Evolutionary conservation across 1,284 basidiomycete species (phyloP).

Genomic region (Hemileia vastatrix): DNA sequence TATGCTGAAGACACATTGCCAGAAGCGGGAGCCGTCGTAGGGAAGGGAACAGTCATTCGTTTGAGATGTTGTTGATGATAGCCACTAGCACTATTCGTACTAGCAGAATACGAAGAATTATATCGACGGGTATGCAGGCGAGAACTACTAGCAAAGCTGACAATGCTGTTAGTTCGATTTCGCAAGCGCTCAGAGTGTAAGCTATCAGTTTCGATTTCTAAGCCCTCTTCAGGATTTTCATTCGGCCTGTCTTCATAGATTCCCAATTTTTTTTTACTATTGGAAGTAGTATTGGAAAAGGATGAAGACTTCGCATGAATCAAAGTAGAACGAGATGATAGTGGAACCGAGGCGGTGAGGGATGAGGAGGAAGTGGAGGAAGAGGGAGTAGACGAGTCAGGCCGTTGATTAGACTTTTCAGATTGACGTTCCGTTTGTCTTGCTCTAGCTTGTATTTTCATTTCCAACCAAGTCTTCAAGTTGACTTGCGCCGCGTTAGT

Average conservation of each 20-base stretch:
- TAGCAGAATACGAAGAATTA: not conserved
- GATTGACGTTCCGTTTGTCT: not conserved
- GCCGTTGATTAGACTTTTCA: not conserved
- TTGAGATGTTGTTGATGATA: constrained; percentile 13
- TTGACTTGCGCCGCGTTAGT: constrained; percentile 1
- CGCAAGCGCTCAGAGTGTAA: constrained; percentile 7
- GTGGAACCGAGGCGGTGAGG: not conserved
- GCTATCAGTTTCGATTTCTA: constrained; percentile 20
- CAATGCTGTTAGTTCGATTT: constrained; percentile 5
- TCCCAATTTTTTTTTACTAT: no score
- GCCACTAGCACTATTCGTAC: not conserved
- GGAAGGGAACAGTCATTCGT: constrained; percentile 20
- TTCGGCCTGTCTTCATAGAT: constrained; percentile 13
- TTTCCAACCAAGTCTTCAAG: constrained; percentile 1
- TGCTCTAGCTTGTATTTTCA: constrained; percentile 15
- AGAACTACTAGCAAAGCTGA: constrained; percentile 19
- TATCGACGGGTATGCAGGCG: not conserved
- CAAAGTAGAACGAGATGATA: not conserved
- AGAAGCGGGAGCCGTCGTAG: not conserved
- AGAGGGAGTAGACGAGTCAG: not conserved
- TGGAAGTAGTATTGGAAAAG: no score
- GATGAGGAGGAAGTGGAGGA: not conserved
- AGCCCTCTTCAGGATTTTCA: constrained; percentile 13
- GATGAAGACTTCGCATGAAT: not conserved
- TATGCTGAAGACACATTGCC: not conserved